These are phyloP conservation scores for Tremella fuciformis DNA, from an alignment of 768 basidiomycete genomes.

Conservation along the genomic window DNA sequence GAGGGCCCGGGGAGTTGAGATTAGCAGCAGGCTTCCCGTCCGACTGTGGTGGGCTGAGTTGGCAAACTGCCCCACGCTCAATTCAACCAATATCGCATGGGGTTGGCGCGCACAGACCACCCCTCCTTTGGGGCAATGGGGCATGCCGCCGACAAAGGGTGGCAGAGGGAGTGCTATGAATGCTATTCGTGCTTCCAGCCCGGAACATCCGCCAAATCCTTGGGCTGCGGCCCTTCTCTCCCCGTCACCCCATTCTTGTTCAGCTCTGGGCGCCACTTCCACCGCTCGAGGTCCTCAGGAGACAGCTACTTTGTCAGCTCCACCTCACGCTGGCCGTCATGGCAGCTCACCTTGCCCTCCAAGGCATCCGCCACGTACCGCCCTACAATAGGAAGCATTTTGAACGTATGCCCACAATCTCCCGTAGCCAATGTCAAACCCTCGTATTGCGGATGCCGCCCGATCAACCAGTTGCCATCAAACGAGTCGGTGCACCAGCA, in stretches of 20 bases:
- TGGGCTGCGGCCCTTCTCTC: constrained; percentile 21
- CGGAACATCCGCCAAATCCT: constrained; percentile 32
- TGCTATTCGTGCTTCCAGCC: constrained; percentile 31
- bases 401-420: constrained; percentile 45
- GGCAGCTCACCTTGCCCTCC: constrained; percentile 26
- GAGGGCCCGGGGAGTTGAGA: too few relatives aligned
- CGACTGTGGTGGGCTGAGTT: too few relatives aligned
- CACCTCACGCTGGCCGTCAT: not conserved
- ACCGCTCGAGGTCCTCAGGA: constrained; percentile 1
- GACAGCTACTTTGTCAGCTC: constrained; percentile 7
- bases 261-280: constrained; percentile 33
- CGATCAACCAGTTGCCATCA: constrained; percentile 42
- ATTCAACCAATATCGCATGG: too few relatives aligned
- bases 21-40: too few relatives aligned
- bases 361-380: constrained; percentile 42
- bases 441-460: constrained; percentile 41
- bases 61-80: too few relatives aligned
- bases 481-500: constrained; percentile 50
- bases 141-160: too few relatives aligned
- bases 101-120: too few relatives aligned
- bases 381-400: constrained; percentile 43
- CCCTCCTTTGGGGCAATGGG: too few relatives aligned
- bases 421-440: constrained; percentile 45
- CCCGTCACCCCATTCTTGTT: constrained; percentile 17
- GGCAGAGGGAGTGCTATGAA: too few relatives aligned